Conservation (phyloP, 306 rosid genomes). For the Oemleria cerasiformis region DNA sequence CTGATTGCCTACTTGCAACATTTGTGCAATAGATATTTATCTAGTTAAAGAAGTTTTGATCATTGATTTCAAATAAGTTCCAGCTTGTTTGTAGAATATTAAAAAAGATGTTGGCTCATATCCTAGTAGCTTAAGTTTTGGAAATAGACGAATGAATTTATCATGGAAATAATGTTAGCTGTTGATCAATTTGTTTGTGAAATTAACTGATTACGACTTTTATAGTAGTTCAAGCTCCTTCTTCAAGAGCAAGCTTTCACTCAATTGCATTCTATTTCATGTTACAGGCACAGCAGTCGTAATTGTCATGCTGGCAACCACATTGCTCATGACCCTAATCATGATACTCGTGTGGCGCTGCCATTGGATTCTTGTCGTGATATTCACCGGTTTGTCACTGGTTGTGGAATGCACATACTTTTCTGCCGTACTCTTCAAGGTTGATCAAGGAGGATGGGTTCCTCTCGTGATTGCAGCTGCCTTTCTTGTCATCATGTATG, state of each 20-base stretch:
- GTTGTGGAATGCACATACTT: constrained; percentile 83
- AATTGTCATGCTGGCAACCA: constrained; percentile 85
- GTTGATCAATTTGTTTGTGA: background rate
- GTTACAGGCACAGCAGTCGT: constrained; percentile 91
- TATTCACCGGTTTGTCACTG: constrained; percentile 69
- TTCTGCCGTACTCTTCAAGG: constrained; percentile 85
- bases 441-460: constrained; percentile 98
- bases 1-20: no score
- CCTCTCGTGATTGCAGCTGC: constrained; percentile 92
- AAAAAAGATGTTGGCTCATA: background rate
- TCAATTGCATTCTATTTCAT: constrained; percentile 23
- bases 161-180: no score
- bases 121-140: background rate
- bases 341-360: constrained; percentile 98
- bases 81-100: background rate
- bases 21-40: no score
- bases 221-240: background rate
- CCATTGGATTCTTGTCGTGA: constrained; percentile 78
- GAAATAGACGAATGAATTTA: background rate
- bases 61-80: background rate
- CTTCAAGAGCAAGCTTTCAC: constrained; percentile 6
- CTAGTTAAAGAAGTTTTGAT: background rate
- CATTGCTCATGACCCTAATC: constrained; percentile 83
- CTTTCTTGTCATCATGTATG: constrained; percentile 79
- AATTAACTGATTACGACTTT: background rate